Percentiles rank a stretch among this genome's conserved stretches.
phyloP scores from a whole-genome alignment of 1,284 basidiomycete species.

The Abortiporus biennis region DNA sequence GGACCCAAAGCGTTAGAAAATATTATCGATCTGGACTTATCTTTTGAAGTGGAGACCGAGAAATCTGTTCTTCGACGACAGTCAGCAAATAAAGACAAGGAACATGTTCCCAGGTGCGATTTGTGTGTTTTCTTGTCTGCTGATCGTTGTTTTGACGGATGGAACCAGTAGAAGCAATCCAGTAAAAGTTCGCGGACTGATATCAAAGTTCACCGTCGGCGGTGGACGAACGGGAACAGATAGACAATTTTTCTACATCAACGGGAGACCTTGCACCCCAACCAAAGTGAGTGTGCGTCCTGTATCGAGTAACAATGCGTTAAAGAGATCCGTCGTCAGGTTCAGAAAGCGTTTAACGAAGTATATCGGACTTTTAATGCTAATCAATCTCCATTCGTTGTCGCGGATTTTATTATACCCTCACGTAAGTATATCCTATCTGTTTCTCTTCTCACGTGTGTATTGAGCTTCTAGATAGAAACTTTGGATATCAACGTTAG shows the following conservation, averaged over 20 bases:
- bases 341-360: slow-evolving; percentile 87
- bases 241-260: slow-evolving; percentile 92
- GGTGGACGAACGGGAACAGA: slow-evolving; percentile 77
- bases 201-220: slow-evolving; percentile 72
- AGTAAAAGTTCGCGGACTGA: slow-evolving; percentile 56
- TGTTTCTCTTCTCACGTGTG: not conserved
- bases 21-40: slow-evolving; percentile 69
- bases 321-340: slow-evolving; percentile 29
- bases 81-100: slow-evolving; percentile 16
- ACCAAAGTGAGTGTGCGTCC: slow-evolving; percentile 49
- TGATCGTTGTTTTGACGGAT: not conserved
- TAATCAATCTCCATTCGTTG: slow-evolving; percentile 75
- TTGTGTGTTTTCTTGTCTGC: not conserved
- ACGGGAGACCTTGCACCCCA: slow-evolving; percentile 85
- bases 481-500: slow-evolving; percentile 94
- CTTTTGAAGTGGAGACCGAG: slow-evolving; percentile 66
- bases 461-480: slow-evolving; percentile 37
- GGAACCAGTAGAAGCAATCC: not conserved
- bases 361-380: slow-evolving; percentile 83
- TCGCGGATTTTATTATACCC: slow-evolving; percentile 82
- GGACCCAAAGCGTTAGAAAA: slow-evolving; percentile 76
- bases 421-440: slow-evolving; percentile 52
- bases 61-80: slow-evolving; percentile 34
- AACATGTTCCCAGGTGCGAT: slow-evolving; percentile 14
- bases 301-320: slow-evolving; percentile 6